Evolutionary conservation across 768 basidiomycete genomes (phyloP).

Genomic region (Xerocomus potaroensis): DNA sequence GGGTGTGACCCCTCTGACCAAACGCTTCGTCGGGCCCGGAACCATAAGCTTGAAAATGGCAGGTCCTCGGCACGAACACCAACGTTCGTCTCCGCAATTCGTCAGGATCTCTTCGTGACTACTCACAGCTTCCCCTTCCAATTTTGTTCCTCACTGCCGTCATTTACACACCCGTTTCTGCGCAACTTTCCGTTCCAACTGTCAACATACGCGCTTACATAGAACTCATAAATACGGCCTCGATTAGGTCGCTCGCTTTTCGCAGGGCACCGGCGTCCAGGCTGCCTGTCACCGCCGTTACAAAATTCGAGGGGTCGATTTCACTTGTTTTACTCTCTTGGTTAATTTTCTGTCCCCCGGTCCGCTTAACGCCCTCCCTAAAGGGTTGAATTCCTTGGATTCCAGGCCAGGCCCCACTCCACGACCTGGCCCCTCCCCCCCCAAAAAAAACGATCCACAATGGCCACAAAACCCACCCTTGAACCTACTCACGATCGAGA

Average conservation of each 20-base stretch:
- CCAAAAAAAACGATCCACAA: constrained; percentile 5
- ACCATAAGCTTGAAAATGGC: constrained; percentile 8
- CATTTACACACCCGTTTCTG: constrained; percentile 4
- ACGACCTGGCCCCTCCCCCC: background rate
- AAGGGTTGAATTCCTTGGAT: constrained; percentile 3
- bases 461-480: constrained; percentile 19
- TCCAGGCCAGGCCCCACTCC: constrained; percentile 5
- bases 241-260: constrained; percentile 6
- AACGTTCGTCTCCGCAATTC: constrained; percentile 27
- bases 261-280: too few relatives aligned
- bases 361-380: constrained; percentile 11
- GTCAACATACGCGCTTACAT: constrained; percentile 8
- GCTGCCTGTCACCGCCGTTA: background rate
- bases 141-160: constrained; percentile 18
- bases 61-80: constrained; percentile 12
- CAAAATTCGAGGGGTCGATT: background rate
- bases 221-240: background rate
- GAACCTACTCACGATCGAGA: constrained; percentile 5
- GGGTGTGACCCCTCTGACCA: constrained; percentile 6
- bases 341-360: constrained; percentile 5
- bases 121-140: constrained; percentile 10
- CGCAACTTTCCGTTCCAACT: background rate
- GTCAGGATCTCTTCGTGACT: constrained; percentile 8
- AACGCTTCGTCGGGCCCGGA: background rate
- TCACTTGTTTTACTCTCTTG: background rate